Percentiles rank a stretch among this genome's conserved stretches.
Conservation (phyloP, 257 asterid genomes). For the Nemophila menziesii region DNA sequence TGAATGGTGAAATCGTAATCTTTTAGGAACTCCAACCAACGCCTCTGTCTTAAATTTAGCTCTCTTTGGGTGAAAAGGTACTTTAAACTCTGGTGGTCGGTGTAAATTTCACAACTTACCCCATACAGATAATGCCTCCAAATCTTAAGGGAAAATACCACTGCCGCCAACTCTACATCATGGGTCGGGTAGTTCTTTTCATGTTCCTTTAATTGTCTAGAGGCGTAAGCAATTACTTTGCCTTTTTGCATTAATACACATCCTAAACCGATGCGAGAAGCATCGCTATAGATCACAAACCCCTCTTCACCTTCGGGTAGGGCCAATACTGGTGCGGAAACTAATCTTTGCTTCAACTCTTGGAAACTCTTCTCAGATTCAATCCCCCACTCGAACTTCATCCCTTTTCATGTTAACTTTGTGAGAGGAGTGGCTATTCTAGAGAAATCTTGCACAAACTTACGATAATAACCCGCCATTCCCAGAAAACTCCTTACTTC, state of each 20-base stretch:
- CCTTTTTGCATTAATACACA: not conserved
- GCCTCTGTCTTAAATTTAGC: not conserved
- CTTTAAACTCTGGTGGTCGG: not conserved
- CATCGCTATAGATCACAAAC: not conserved
- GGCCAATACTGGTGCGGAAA: not conserved
- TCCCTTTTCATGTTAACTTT: not conserved
- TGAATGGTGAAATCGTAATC: no score
- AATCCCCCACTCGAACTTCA: not conserved
- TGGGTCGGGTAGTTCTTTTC: conserved; percentile 3
- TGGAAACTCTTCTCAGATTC: not conserved
- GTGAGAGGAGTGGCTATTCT: not conserved
- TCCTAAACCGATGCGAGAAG: not conserved
- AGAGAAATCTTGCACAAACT: not conserved
- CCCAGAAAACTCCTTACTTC: conserved; percentile 1
- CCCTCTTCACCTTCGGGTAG: not conserved
- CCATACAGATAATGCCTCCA: not conserved
- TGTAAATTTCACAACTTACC: no score
- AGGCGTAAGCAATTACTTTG: not conserved
- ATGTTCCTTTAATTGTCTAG: not conserved
- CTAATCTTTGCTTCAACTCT: not conserved
- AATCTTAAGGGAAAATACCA: not conserved
- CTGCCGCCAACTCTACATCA: not conserved
- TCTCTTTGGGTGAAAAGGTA: not conserved
- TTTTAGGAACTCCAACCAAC: no score
- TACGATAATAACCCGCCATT: not conserved